Conservation (phyloP, 192 early-diverging fungal species). For the Coemansia sp. region DNA sequence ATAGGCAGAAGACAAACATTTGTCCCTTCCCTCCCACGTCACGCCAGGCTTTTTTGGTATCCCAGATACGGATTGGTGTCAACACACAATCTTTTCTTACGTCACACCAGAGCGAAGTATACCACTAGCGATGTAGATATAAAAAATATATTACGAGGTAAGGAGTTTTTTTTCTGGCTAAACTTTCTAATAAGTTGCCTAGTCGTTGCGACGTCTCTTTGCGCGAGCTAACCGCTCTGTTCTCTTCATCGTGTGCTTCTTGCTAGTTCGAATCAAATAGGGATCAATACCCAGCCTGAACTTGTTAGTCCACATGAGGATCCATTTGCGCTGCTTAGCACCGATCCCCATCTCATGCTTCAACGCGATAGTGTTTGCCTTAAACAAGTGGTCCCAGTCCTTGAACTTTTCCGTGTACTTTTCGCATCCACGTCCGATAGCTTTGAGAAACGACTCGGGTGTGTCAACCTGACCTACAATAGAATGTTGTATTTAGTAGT, state of each 20-base stretch:
- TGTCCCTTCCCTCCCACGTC: no score
- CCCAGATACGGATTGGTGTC: background rate
- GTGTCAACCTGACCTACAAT: conserved; percentile 31
- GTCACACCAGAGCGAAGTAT: background rate
- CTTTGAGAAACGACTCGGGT: conserved; percentile 38
- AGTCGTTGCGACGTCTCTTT: conserved; percentile 41
- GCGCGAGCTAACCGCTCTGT: conserved; percentile 44
- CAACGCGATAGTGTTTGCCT: conserved; percentile 56
- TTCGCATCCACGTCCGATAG: conserved; percentile 57
- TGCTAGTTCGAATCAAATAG: conserved; percentile 57
- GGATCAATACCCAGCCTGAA: conserved; percentile 60
- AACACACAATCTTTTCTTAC: background rate
- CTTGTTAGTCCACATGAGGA: conserved; percentile 59
- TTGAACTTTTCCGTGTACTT: conserved; percentile 53
- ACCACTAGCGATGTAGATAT: no score
- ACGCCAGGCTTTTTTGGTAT: no score
- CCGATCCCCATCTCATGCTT: conserved; percentile 60
- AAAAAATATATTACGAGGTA: no score
- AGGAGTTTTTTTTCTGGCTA: no score
- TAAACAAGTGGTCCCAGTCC: conserved; percentile 68
- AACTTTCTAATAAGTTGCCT: background rate
- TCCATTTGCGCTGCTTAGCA: conserved; percentile 66
- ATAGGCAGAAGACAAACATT: background rate
- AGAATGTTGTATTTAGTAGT: no score
- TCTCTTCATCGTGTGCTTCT: conserved; percentile 53